Evolutionary conservation across 2,329 filamentous ascomycete species (phyloP).

Genomic region (Penicillium frequentans): DNA sequence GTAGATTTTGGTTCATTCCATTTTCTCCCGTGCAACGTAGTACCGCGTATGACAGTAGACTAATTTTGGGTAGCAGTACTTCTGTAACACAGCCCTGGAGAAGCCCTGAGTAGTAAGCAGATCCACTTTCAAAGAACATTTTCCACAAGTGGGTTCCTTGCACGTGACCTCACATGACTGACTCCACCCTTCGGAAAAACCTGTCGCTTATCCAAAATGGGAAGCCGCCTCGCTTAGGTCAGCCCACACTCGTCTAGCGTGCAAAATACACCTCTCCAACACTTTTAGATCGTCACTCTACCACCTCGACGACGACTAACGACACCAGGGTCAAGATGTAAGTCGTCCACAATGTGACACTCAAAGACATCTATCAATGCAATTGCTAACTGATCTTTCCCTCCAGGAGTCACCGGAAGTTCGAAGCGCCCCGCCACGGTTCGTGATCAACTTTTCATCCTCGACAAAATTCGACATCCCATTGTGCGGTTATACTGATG

Average conservation of each 20-base stretch:
- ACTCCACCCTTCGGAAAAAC: neutral
- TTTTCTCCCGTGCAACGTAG: neutral
- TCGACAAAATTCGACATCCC: slow-evolving; percentile 32
- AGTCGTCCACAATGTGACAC: slow-evolving; percentile 25
- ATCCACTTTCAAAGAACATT: neutral
- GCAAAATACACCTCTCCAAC: slow-evolving; percentile 38
- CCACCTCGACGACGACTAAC: slow-evolving; percentile 49
- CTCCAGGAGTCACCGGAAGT: slow-evolving; percentile 62
- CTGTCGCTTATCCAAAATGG: slow-evolving; percentile 14
- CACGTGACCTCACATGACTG: slow-evolving; percentile 8
- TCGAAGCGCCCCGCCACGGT: slow-evolving; percentile 92
- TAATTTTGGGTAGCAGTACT: neutral
- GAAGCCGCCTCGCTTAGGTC: slow-evolving; percentile 39
- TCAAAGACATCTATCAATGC: slow-evolving; percentile 6
- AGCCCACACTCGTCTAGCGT: slow-evolving; percentile 45
- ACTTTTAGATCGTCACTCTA: slow-evolving; percentile 42
- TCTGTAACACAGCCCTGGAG: neutral
- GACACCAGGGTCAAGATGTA: slow-evolving; percentile 51
- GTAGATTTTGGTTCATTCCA: neutral
- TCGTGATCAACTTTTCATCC: slow-evolving; percentile 73
- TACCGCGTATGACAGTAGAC: neutral
- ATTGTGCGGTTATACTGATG: slow-evolving; percentile 35
- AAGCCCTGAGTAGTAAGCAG: neutral
- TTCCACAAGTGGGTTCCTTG: neutral
- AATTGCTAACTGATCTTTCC: slow-evolving; percentile 29